Evolutionary conservation across 176 grass and related monocot genomes (phyloP).

Genomic region (Aechmea fasciata): DNA sequence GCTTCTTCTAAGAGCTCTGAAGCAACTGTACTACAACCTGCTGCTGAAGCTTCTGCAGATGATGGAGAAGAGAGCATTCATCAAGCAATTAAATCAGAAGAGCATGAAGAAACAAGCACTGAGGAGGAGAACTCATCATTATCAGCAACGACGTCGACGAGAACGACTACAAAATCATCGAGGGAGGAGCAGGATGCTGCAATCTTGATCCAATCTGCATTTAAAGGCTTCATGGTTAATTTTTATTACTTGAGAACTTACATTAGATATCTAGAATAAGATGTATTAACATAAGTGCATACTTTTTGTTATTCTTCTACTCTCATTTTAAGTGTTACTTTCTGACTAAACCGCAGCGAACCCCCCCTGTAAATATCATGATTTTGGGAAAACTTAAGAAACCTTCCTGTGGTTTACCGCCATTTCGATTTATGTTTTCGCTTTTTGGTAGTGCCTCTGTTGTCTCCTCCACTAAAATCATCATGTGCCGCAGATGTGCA

Average conservation of each 20-base stretch:
- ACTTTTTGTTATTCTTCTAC: too few species aligned
- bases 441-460: too few species aligned
- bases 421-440: too few species aligned
- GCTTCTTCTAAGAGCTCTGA: slow-evolving; percentile 40
- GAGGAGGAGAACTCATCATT: background rate
- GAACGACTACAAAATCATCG: background rate
- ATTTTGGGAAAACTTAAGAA: too few species aligned
- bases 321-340: too few species aligned
- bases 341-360: too few species aligned
- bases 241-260: background rate
- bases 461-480: too few species aligned
- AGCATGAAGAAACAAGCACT: background rate
- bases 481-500: too few species aligned
- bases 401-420: too few species aligned
- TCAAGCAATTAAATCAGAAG: background rate
- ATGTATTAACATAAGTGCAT: too few species aligned
- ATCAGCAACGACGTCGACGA: background rate
- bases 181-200: slow-evolving; percentile 35
- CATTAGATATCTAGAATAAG: too few species aligned
- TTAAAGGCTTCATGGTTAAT: slow-evolving; percentile 56
- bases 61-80: background rate
- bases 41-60: background rate
- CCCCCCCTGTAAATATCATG: too few species aligned
- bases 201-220: slow-evolving; percentile 52
- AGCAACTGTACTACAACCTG: slow-evolving; percentile 19